Base-by-base conservation (phyloP, 2,329 filamentous ascomycete species). In the Parascedosporium putredinis region DNA sequence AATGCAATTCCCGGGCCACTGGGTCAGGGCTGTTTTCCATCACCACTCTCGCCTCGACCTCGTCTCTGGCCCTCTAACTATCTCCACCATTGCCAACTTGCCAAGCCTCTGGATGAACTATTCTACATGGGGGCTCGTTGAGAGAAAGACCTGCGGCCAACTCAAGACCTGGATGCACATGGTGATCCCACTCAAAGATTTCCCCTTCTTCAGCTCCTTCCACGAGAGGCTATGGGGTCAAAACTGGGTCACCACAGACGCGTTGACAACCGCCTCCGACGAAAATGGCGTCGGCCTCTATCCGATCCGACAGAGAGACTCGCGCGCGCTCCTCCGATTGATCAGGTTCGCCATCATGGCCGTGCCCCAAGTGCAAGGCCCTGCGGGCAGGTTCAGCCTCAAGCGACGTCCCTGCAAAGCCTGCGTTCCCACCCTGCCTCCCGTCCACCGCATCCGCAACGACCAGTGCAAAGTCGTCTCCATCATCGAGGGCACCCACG, bases 401-500 rank as follows among this genome's bases (percentile, higher is more conserved):
- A 9, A 14, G 7, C 4, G 20, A 14, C 2, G 5, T 36, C 29
- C 24, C 12, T 51, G 49, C 43, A n/a, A 9, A 5, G 5, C 5
- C 6, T 51, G 49, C 44, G 49, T 42, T 16, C 49, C 49, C 4
- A 10, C 22, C 20, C 23, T 14, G 3, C 49, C 49, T n/a, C 10
- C 20, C 4, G 20, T 51, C 6, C 44, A 51, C 24, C 16, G 34
- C 5, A 23, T 51, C 12, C 44, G 49, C 20, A 27, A 45, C 18
- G 14, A 20, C 3, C 3, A n/a, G 8, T 12, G 24, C 24, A 47
- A 29, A 14, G 49, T 51, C n/a, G 25, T 43, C 6, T 14, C 18
- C 10, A 24, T 53, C 18, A 42, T 53, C 12, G 50, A 48, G 9
- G 51, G 51, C 24, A 24, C 49, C 9, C 16, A 5, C 1, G 36